phyloP scores from a whole-genome alignment of 495 filamentous ascomycete genomes.

The Hypoxylon intermedium region DNA sequence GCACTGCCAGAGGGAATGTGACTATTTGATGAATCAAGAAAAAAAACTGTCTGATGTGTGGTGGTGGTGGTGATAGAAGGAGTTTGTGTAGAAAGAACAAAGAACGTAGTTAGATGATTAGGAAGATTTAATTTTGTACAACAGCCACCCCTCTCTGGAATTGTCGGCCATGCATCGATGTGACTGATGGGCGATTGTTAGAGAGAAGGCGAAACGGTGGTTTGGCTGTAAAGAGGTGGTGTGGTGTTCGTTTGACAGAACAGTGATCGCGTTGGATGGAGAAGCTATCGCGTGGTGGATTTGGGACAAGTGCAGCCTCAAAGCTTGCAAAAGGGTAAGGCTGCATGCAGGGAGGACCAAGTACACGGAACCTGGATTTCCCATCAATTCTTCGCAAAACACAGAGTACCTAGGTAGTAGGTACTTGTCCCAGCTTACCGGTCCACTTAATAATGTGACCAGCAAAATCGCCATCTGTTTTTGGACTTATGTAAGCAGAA shows the following conservation, averaged over 20 bases:
- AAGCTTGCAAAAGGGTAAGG: slow-evolving; percentile 35
- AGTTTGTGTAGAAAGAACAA: slow-evolving; percentile 22
- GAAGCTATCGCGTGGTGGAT: slow-evolving; percentile 44
- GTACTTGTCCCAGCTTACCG: not conserved
- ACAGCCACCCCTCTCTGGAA: slow-evolving; percentile 22
- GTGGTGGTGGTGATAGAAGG: slow-evolving; percentile 1
- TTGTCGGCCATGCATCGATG: not conserved
- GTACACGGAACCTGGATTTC: slow-evolving; percentile 16
- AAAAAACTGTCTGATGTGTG: not conserved
- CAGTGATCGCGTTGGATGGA: slow-evolving; percentile 31
- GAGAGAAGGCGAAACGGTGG: slow-evolving; percentile 18
- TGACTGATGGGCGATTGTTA: slow-evolving; percentile 11
- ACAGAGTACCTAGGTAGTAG: not conserved
- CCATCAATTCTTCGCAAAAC: not conserved
- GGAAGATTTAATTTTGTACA: slow-evolving; percentile 23
- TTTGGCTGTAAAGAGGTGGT: slow-evolving; percentile 18
- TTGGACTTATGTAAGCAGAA: slow-evolving; percentile 38
- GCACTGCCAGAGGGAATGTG: slow-evolving; percentile 17
- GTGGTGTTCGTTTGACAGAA: slow-evolving; percentile 11
- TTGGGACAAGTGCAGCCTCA: slow-evolving; percentile 34
- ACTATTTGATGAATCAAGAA: slow-evolving; percentile 14
- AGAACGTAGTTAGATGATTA: slow-evolving; percentile 10
- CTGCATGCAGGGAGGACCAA: slow-evolving; percentile 18
- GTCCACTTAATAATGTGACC: slow-evolving; percentile 7
- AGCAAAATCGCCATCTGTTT: slow-evolving; percentile 22